Evolutionary conservation across 2,329 filamentous ascomycete species (phyloP).

Genomic region (Scytalidium sp.): DNA sequence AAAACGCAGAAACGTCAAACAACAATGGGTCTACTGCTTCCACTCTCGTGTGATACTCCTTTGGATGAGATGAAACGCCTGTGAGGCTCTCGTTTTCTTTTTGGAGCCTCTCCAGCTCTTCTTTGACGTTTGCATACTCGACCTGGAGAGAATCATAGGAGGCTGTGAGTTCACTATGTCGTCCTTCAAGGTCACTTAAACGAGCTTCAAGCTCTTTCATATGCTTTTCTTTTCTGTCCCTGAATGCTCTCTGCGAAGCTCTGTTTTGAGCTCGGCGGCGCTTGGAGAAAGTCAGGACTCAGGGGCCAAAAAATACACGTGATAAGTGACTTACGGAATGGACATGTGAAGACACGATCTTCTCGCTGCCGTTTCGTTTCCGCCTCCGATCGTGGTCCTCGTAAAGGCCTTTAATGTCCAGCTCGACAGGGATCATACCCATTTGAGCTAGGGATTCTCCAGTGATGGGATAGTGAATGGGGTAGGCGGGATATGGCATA

Average conservation of each 20-base stretch:
- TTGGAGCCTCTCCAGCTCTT: conserved; percentile 25
- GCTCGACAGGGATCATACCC: conserved; percentile 27
- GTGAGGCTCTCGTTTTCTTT: conserved; percentile 16
- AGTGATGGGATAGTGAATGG: conserved; percentile 24
- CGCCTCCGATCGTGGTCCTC: conserved; percentile 29
- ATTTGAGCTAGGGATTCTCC: conserved; percentile 18
- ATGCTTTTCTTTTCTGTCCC: conserved; percentile 62
- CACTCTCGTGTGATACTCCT: conserved; percentile 19
- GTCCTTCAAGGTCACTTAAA: conserved; percentile 50
- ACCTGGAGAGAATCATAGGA: conserved; percentile 49
- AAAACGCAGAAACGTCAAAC: conserved; percentile 29
- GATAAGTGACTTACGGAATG: conserved; percentile 24
- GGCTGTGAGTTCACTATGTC: conserved; percentile 51
- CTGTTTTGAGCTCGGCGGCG: conserved; percentile 58
- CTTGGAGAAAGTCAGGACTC: conserved; percentile 27
- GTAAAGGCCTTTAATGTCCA: conserved; percentile 30
- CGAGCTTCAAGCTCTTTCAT: conserved; percentile 61
- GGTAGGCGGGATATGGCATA: conserved; percentile 23
- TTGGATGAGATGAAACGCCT: conserved; percentile 3
- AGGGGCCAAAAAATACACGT: no score
- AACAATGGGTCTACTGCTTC: conserved; percentile 25
- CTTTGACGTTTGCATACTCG: conserved; percentile 27
- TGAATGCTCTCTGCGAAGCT: conserved; percentile 58
- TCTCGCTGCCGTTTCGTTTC: conserved; percentile 24
- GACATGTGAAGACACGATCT: conserved; percentile 27